phyloP scores from a whole-genome alignment of 2,329 filamentous ascomycete genomes.

The Calonectria multiphialidica region DNA sequence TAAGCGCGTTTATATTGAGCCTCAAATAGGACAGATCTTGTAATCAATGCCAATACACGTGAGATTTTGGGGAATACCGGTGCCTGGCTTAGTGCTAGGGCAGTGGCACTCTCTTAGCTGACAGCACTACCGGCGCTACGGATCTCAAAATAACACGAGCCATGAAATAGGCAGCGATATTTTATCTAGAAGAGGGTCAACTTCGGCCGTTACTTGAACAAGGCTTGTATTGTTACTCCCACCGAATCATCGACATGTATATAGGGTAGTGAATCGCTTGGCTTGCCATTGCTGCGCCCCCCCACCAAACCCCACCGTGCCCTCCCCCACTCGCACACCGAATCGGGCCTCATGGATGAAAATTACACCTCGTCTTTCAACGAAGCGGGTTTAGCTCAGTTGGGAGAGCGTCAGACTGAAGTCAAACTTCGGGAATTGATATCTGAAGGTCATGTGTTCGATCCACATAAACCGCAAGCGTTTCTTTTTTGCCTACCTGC shows the following conservation, averaged over 20 bases:
- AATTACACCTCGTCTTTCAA: neutral
- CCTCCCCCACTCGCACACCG: neutral
- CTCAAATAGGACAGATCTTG: neutral
- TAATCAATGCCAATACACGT: neutral
- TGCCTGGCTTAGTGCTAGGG: neutral
- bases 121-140: neutral
- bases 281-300: neutral
- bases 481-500: slow-evolving; percentile 27
- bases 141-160: neutral
- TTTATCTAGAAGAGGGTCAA: neutral
- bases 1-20: neutral
- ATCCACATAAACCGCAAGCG: slow-evolving; percentile 45
- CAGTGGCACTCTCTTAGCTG: neutral
- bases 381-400: slow-evolving; percentile 48
- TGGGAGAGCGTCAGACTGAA: slow-evolving; percentile 25
- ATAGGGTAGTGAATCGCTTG: neutral
- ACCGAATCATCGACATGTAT: neutral
- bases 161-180: neutral
- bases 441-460: slow-evolving; percentile 48
- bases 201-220: neutral
- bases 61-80: neutral
- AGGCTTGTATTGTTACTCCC: neutral
- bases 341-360: neutral
- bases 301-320: slow-evolving; percentile 3
- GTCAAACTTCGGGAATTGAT: slow-evolving; percentile 24